These are phyloP conservation scores for Scheffersomyces illinoinensis DNA, from an alignment of 1,139 yeast genomes.

Conservation along the genomic window DNA sequence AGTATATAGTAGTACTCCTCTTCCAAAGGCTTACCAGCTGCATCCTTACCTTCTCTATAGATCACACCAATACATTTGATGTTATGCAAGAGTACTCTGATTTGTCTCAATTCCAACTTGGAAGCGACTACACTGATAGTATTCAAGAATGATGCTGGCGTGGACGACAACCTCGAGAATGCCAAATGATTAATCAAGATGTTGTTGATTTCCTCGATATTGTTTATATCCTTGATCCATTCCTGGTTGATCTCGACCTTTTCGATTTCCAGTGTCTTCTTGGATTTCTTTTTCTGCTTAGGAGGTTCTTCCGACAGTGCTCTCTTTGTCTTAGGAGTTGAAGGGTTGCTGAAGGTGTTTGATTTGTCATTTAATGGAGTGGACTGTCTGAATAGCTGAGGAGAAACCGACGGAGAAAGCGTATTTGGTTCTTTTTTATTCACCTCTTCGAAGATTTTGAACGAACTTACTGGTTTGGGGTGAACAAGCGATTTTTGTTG, in stretches of 20 bases:
- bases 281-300: slow-evolving; percentile 13
- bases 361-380: slow-evolving; percentile 29
- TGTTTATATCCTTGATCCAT: slow-evolving; percentile 33
- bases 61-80: slow-evolving; percentile 76
- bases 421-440: not conserved
- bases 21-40: slow-evolving; percentile 91
- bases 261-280: slow-evolving; percentile 10
- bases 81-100: slow-evolving; percentile 51
- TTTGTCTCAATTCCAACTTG: slow-evolving; percentile 44
- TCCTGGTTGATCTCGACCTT: slow-evolving; percentile 25
- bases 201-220: slow-evolving; percentile 55
- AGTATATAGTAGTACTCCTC: slow-evolving; percentile 91
- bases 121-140: slow-evolving; percentile 55
- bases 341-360: slow-evolving; percentile 17
- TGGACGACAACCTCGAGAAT: slow-evolving; percentile 82
- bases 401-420: slow-evolving; percentile 1
- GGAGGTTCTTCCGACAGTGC: slow-evolving; percentile 35
- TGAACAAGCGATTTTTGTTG: slow-evolving; percentile 6
- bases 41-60: slow-evolving; percentile 87
- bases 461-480: slow-evolving; percentile 4
- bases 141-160: slow-evolving; percentile 72
- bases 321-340: slow-evolving; percentile 20
- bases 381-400: slow-evolving; percentile 11
- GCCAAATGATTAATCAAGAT: slow-evolving; percentile 83
- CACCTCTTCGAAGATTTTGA: slow-evolving; percentile 17